Evolutionary conservation across 2,329 filamentous ascomycete species (phyloP), one percentile per base, ranked within the genome.

Genomic region (Phialemoniopsis sp.): DNA sequence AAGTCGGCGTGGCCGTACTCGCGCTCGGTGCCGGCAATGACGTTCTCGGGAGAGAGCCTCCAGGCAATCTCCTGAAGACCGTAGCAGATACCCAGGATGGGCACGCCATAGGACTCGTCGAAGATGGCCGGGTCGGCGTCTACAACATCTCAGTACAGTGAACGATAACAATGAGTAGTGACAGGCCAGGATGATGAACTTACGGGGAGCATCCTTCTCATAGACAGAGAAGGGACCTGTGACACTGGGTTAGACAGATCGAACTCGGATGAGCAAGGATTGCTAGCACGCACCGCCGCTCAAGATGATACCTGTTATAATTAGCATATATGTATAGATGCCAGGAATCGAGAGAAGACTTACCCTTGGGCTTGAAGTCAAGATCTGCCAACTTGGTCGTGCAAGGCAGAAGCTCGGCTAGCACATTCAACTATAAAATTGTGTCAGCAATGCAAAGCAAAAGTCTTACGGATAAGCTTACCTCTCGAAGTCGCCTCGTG

Each of bases 121-220:
- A 95, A 90, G 39, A 90, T 73, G 18, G 83, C 84, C 29, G 87
- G 86, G 59, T 95, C 89, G 43, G 87, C 85, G 56, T 91, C 57
- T 65, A 45, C 15, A 43, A 33, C 10, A 10, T 17, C 8, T 8
- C 13, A 34, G 16, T 3, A 13, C 13, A 4, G 8, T 13, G 19
- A 29, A n/a, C n/a, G n/a, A n/a, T n/a, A n/a, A n/a, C n/a, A 29
- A 41, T 48, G 21, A 47, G 41, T 19, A 44, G 32, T 28, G 31
- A 15, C 13, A 42, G 15, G n/a, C 16, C 13, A 19, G 28, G 29
- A 36, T 26, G 37, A 40, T n/a, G 39, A 42, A 34, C 56, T 58
- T 57, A 67, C 63, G 67, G 16, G 70, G 89, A 4, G 87, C 77
- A 47, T 73, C 86, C 26, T 81, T 67, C 40, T 89, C 87, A 56